Conservation (phyloP, 106 monocot species). For the Acanthochlamys bracteata region DNA sequence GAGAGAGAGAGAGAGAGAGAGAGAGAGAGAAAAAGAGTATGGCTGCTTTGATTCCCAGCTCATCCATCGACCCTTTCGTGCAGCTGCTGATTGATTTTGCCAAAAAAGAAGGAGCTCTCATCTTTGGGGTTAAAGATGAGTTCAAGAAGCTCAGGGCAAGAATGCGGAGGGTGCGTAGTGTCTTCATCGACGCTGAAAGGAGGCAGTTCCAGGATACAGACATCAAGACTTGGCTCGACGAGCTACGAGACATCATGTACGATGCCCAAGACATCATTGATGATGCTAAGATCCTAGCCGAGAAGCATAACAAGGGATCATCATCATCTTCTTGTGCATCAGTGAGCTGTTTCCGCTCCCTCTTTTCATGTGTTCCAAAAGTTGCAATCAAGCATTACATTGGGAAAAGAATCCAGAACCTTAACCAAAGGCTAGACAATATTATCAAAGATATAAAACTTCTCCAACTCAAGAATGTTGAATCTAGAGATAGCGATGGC, state of each 20-base stretch:
- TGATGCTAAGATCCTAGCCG: conserved; percentile 4
- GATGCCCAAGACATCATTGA: conserved; percentile 28
- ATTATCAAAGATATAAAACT: conserved; percentile 5
- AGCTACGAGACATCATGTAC: conserved; percentile 18
- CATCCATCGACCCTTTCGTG: neutral
- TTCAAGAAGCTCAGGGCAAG: neutral
- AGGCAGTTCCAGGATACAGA: neutral
- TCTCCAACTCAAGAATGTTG: conserved; percentile 7
- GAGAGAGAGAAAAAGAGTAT: neutral
- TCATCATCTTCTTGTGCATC: neutral
- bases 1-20: too few species aligned
- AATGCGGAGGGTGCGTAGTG: neutral
- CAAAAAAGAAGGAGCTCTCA: neutral
- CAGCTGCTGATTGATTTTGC: neutral
- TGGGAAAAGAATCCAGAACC: neutral
- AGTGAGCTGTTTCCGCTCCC: neutral
- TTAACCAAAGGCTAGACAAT: conserved; percentile 1
- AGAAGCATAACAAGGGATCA: neutral
- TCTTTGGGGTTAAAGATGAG: conserved; percentile 1
- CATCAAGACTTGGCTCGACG: conserved; percentile 10
- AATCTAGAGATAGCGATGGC: neutral
- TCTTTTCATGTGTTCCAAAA: neutral
- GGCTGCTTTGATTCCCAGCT: neutral
- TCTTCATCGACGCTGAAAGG: neutral
- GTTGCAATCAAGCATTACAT: neutral